A percentile compares a stretch with the other conserved stretches of the same genome.
Evolutionary conservation across 1,284 basidiomycete species (phyloP).

Genomic region (Xerocomus minutiporus): DNA sequence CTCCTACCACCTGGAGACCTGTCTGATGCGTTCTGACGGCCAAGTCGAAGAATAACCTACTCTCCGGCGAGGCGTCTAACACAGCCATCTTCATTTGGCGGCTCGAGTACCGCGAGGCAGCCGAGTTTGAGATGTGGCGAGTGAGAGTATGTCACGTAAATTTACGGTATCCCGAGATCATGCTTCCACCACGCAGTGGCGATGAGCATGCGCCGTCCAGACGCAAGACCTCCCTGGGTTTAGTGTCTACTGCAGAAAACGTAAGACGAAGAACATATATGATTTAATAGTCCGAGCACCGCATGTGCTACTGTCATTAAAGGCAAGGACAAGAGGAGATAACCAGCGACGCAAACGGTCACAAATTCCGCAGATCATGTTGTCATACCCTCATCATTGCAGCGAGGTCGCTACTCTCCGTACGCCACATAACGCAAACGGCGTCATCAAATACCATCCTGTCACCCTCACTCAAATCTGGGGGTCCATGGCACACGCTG

Average conservation of each 20-base stretch:
- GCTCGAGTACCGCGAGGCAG: conserved; percentile 11
- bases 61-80: conserved; percentile 14
- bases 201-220: conserved; percentile 23
- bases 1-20: background rate
- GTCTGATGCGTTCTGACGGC: conserved; percentile 7
- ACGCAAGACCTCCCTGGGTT: conserved; percentile 1
- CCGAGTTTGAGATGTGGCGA: conserved; percentile 6
- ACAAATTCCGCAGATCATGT: conserved; percentile 26
- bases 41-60: conserved; percentile 7
- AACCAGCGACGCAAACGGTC: conserved; percentile 5
- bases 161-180: conserved; percentile 30
- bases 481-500: conserved; percentile 31
- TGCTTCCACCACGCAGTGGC: conserved; percentile 30
- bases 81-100: conserved; percentile 24
- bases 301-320: conserved; percentile 14
- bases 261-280: conserved; percentile 14
- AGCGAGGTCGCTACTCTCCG: conserved; percentile 28
- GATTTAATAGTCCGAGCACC: conserved; percentile 18
- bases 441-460: conserved; percentile 28
- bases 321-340: conserved; percentile 4
- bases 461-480: conserved; percentile 18
- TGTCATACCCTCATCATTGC: conserved; percentile 32
- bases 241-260: conserved; percentile 13
- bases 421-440: conserved; percentile 31
- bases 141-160: conserved; percentile 23